Evolutionary conservation across 441 rosid genomes (phyloP), one percentile per base, ranked within the genome.

Genomic region (Capsella rubella): DNA sequence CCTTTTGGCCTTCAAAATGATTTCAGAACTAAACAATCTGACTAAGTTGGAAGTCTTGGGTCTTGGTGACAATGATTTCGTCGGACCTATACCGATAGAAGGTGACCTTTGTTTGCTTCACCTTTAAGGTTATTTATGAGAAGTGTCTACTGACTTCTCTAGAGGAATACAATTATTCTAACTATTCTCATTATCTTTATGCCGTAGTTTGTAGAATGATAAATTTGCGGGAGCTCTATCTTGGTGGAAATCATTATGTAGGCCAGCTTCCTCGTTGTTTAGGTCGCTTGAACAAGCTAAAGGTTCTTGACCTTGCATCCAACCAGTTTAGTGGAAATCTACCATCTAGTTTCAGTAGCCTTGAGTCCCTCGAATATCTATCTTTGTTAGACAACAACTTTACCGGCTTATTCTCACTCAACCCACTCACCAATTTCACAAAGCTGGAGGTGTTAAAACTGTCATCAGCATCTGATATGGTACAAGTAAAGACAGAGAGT

Each of bases 401-500:
- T 4, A 6, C 7, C 5, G 49, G 49, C 49, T 45, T 45, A 1
- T 46, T 46, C 10, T 46, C 50, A 0, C 47, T 78, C 31, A 49
- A 9, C 13, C 67, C 46, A 57, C 39, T 79, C 2, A 5, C 55
- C 14, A 69, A 76, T 12, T 65, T 62, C 37, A 62, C 76, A 34
- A 64, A 27, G 10, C 82, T 72, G 21, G 13, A 70, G 59, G 72
- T 76, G 8, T 56, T 80, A 3, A 7, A 10, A 56, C 40, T 67
- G 11, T 62, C 78, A 8, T 13, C 62, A 28, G 2, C 4, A 31
- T 67, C 14, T 31, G 52, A 21, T 7, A 9, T 1, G 54, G 8
- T 76, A 18, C 64, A 76, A 55, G 49, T 72, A 1, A 57, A 79
- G 47, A 39, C 31, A n/a, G 46, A 59, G n/a, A 18, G 18, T 6